These are phyloP conservation scores for Huntiella decipiens DNA, from an alignment of 2,329 filamentous ascomycete genomes.

Conservation along the genomic window DNA sequence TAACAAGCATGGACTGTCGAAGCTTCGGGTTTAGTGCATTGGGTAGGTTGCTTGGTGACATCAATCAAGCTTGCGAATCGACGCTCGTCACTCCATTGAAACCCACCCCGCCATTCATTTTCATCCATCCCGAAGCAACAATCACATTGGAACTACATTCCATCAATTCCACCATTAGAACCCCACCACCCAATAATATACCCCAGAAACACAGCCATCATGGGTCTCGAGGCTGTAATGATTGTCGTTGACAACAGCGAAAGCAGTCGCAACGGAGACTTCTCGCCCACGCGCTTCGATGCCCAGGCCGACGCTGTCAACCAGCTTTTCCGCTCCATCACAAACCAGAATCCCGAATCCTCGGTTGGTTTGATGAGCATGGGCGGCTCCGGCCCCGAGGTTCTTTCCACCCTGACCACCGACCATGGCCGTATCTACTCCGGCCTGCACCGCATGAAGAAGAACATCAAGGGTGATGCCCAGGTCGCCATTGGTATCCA, in stretches of 20 bases:
- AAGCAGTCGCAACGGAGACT: conserved; percentile 90
- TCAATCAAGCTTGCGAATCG: conserved; percentile 1
- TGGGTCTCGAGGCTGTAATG: conserved; percentile 99
- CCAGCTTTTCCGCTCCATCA: conserved; percentile 90
- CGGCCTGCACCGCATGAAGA: conserved; percentile 70
- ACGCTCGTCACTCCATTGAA: not conserved
- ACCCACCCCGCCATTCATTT: not conserved
- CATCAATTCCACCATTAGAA: not conserved
- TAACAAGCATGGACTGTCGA: too few relatives aligned
- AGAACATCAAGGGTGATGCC: conserved; percentile 75
- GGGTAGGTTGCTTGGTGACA: conserved; percentile 5
- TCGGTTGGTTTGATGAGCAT: conserved; percentile 97
- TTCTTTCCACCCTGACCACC: conserved; percentile 86
- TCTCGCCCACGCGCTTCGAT: conserved; percentile 81
- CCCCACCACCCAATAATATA: not conserved
- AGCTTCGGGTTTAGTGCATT: too few relatives aligned
- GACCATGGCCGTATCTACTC: conserved; percentile 93
- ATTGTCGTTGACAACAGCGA: conserved; percentile 99
- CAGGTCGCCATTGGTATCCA: conserved; percentile 90
- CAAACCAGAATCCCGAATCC: conserved; percentile 86
- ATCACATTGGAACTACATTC: not conserved
- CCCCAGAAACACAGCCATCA: conserved; percentile 34
- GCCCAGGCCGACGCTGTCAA: conserved; percentile 90
- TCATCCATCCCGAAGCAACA: not conserved
- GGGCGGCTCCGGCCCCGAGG: conserved; percentile 93